phyloP scores from a whole-genome alignment of 179 eudicot genomes.

The Drosera spatulata region DNA sequence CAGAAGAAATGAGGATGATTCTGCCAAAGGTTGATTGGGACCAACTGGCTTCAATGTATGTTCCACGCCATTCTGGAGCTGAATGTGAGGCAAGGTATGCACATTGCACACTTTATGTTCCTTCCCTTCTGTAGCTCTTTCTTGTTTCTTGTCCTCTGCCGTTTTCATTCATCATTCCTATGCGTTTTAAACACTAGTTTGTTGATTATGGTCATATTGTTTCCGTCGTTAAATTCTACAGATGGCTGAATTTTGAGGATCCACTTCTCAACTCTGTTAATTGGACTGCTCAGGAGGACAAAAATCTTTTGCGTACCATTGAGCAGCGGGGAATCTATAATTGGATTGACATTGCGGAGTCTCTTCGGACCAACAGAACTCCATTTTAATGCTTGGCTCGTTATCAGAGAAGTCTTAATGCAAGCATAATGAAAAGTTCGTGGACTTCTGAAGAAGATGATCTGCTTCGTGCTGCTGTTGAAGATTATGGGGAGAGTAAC shows the following conservation, averaged over 20 bases:
- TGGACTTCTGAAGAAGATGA: constrained; percentile 83
- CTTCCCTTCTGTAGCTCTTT: neutral
- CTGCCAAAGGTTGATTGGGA: constrained; percentile 76
- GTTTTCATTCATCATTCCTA: no score
- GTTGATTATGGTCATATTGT: neutral
- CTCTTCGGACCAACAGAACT: constrained; percentile 60
- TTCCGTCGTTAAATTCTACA: constrained; percentile 13
- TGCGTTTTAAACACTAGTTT: neutral
- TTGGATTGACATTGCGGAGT: constrained; percentile 56
- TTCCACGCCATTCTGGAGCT: constrained; percentile 49
- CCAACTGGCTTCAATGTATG: constrained; percentile 49
- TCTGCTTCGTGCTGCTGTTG: constrained; percentile 66
- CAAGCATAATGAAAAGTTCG: constrained; percentile 62
- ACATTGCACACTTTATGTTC: no score
- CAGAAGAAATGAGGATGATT: constrained; percentile 48
- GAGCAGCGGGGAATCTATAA: constrained; percentile 50
- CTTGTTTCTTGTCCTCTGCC: neutral
- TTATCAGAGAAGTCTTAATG: constrained; percentile 83
- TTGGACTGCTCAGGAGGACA: constrained; percentile 64
- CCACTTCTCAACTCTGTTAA: constrained; percentile 41
- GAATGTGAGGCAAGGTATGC: constrained; percentile 78
- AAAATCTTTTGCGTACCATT: constrained; percentile 45
- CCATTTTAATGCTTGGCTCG: constrained; percentile 82
- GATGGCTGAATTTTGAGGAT: constrained; percentile 80
- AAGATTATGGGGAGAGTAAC: constrained; percentile 66